Conservation (phyloP, 2,329 filamentous ascomycete genomes). For the Botrytis porri region DNA sequence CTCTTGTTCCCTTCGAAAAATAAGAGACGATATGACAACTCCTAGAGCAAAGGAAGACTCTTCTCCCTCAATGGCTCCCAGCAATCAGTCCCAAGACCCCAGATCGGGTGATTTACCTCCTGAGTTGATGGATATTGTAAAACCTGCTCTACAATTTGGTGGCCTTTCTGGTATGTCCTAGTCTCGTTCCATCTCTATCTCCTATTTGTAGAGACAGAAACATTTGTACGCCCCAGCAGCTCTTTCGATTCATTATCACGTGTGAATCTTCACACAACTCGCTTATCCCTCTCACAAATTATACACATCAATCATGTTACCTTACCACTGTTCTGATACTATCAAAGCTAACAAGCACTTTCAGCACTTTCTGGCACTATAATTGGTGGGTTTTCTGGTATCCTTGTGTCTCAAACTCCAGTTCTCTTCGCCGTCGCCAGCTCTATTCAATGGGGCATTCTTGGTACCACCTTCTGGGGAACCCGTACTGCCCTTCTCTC, state of each 20-base stretch:
- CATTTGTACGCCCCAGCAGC: not conserved
- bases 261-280: not conserved
- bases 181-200: slow-evolving; percentile 1
- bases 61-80: not conserved
- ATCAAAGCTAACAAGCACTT: not conserved
- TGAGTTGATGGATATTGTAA: slow-evolving; percentile 46
- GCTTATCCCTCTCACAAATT: not conserved
- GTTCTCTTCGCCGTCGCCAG: slow-evolving; percentile 69
- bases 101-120: slow-evolving; percentile 39
- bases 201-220: not conserved
- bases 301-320: not conserved
- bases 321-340: not conserved
- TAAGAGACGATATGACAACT: slow-evolving; percentile 32
- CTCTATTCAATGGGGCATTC: slow-evolving; percentile 76
- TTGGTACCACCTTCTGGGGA: slow-evolving; percentile 75
- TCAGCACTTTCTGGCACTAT: slow-evolving; percentile 51
- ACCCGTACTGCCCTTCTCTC: slow-evolving; percentile 44
- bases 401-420: slow-evolving; percentile 65
- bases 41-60: slow-evolving; percentile 7
- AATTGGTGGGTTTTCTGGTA: slow-evolving; percentile 66
- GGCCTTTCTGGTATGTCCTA: slow-evolving; percentile 51
- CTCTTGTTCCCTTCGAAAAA: slow-evolving; percentile 28
- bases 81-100: not conserved
- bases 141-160: slow-evolving; percentile 57
- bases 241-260: not conserved